Evolutionary conservation across 805 yeast species (phyloP), one percentile per base, ranked within the genome.

Genomic region (Teunomyces funiuensis): DNA sequence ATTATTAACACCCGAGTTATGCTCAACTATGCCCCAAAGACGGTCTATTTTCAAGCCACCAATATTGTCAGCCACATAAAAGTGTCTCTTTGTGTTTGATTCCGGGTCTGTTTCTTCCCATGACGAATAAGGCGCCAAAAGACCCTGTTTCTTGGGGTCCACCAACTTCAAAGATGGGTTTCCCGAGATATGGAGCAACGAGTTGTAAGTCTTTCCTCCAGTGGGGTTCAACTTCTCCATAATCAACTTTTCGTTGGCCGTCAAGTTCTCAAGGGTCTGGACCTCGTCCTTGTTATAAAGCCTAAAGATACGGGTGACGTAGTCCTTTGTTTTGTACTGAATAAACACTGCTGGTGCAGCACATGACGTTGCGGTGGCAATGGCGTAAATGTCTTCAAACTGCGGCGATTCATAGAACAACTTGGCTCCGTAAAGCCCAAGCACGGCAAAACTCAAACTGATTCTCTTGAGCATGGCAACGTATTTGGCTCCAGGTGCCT

Each of bases 21-120:
- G 65, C 56, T 88, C 95, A 1, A 84, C 78, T n/a, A 85, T 76
- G 0, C 90, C 88, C 91, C 95, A 83, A 4, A 87, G 63, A 41
- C 96, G 66, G 53, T 87, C 93, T 95, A 87, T 87, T 49, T 79
- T 79, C 57, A 85, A 65, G 2, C 95, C 95, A 2, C 95, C 93
- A 33, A 84, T 68, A 49, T 86, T 83, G 53, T 87, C 95, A 11
- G 73, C 76, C 2, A 87, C 76, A 53, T 80, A 84, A 57, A 69
- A 80, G 13, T 63, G 58, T 36, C 75, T 65, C 7, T 61, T 57
- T 3, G 52, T 48, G 1, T 66, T 65, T 5, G 68, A 49, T 20
- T 60, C 63, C 5, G 60, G 55, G 33, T 71, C 73, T 10, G 51
- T 50, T 31, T 73, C 74, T 25, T 65, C 57, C 71, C 80, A 67